Base-by-base conservation (phyloP, 2,329 filamentous ascomycete species). In the Fusarium sp. region DNA sequence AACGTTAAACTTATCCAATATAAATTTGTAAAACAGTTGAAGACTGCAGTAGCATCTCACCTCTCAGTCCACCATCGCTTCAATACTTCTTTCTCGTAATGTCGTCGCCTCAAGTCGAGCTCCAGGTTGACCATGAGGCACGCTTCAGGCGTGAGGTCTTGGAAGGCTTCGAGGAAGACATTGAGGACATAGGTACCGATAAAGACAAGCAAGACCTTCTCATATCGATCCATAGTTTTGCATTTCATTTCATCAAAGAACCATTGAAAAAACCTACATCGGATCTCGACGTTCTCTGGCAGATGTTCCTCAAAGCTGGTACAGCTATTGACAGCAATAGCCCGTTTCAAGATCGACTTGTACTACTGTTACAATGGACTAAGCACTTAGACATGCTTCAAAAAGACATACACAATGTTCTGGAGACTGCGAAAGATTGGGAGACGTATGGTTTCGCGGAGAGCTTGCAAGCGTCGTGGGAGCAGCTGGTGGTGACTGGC, bases 401-500 rank as follows among this genome's bases (percentile, higher is more conserved):
- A 7, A 53, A 49, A 13, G 14, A 7, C 1, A 11, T 64, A 4
- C 36, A 28, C 10, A 6, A 11, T 5, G 17, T 17, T 1, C 7
- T 17, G 5, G 21, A 14, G 3, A 17, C 6, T 1, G 22, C 9
- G 17, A 7, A 7, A n/a, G 2, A 33, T 2, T 65, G 62, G 59
- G 59, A 65, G 13, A 45, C 46, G 3, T 65, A 58, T 31, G 59
- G 59, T 3, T 64, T 65, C 19, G 42, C 31, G 3, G 15, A 33
- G 6, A 49, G 28, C 3, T 22, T 65, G 17, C 59, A 65, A 14
- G 22, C 9, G 3, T 49, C 54, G 17, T 44, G 62, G 59, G 28
- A 43, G 14, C 19, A 45, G 22, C 21, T 46, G 3, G 5, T 47
- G 8, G 13, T 9, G 19, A 39, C 33, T 14, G 62, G 38, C 3